Conservation (phyloP, 345 rosid genomes). For the Xanthoceras sorbifolium region DNA sequence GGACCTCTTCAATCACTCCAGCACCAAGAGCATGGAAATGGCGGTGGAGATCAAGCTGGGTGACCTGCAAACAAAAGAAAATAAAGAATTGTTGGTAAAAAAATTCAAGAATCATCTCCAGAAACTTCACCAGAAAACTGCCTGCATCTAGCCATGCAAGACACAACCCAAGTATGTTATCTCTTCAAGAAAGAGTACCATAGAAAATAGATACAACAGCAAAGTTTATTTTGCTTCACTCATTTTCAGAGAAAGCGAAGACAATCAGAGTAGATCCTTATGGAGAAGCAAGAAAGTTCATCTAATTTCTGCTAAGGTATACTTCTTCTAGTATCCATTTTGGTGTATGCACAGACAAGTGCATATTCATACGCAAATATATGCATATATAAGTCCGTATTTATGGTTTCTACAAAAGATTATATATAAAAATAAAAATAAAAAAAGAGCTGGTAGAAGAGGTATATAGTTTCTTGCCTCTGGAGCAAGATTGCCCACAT, state of each 20-base stretch:
- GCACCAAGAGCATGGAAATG: conserved; percentile 88
- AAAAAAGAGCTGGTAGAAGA: neutral
- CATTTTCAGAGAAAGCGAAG: too few species aligned
- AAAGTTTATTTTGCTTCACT: too few species aligned
- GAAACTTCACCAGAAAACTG: neutral
- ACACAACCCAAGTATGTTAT: neutral
- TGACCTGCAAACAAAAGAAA: conserved; percentile 50
- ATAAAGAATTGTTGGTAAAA: neutral
- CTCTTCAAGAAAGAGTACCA: neutral
- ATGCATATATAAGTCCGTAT: neutral
- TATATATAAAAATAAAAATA: too few species aligned
- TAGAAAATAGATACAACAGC: neutral
- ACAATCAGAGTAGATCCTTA: too few species aligned
- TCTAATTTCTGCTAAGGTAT: too few species aligned
- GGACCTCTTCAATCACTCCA: conserved; percentile 94
- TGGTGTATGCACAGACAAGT: too few species aligned
- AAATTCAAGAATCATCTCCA: neutral
- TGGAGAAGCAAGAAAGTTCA: neutral
- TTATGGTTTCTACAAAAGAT: too few species aligned
- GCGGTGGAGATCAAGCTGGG: conserved; percentile 89
- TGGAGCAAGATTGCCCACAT: conserved; percentile 93
- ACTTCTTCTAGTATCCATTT: too few species aligned
- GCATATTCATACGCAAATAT: too few species aligned
- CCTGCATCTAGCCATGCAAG: neutral
- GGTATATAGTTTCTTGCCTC: conserved; percentile 53